Percentiles rank a stretch among this genome's conserved stretches.
phyloP scores from a whole-genome alignment of 2,329 filamentous ascomycete genomes.

The Venturia carpophila region DNA sequence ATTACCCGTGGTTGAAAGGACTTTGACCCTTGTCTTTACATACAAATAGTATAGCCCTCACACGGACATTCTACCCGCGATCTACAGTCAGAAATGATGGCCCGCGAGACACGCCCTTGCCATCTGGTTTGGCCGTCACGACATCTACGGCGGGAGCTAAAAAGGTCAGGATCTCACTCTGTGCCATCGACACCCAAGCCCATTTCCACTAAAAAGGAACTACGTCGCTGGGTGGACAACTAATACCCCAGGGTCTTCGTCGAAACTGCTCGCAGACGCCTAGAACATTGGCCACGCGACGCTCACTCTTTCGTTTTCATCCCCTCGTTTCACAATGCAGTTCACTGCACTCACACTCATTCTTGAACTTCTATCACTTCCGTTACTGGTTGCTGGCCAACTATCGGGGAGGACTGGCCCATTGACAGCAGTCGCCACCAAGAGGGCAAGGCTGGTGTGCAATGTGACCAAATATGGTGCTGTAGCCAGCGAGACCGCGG shows the following conservation, averaged over 20 bases:
- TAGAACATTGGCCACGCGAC: not conserved
- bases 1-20: not conserved
- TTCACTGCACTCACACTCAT: constrained; percentile 6
- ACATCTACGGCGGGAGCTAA: not conserved
- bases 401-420: constrained; percentile 31
- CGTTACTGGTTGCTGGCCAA: constrained; percentile 22
- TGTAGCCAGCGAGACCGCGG: constrained; percentile 44
- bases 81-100: not conserved
- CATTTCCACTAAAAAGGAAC: constrained; percentile 1
- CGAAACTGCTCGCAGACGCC: not conserved
- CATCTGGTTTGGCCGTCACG: not conserved
- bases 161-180: not conserved
- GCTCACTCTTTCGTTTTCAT: not conserved
- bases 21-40: not conserved
- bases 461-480: constrained; percentile 47
- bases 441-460: constrained; percentile 44
- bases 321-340: constrained; percentile 8
- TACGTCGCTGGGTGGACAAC: not conserved
- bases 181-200: not conserved
- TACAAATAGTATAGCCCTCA: too few relatives aligned
- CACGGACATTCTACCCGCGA: too few relatives aligned
- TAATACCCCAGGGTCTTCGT: not conserved
- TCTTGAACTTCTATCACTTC: constrained; percentile 15
- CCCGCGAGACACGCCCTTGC: not conserved
- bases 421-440: constrained; percentile 29